phyloP scores from a whole-genome alignment of 2,329 filamentous ascomycete genomes.

The Botrytis aclada region DNA sequence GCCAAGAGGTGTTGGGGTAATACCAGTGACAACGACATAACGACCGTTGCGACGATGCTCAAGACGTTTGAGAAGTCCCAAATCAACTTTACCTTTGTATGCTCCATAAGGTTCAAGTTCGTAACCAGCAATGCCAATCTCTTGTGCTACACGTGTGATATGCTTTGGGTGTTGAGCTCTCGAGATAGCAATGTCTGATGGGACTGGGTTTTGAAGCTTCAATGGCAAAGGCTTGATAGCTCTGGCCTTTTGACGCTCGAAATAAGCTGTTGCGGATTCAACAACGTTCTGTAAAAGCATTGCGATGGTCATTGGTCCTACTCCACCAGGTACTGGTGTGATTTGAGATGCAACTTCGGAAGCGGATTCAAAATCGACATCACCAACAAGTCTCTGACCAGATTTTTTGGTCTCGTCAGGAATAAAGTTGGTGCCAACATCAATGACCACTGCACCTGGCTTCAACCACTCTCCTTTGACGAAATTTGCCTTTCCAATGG shows the following conservation, averaged over 20 bases:
- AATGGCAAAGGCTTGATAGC: conserved; percentile 80
- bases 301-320: conserved; percentile 97
- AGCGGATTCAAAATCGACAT: conserved; percentile 88
- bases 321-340: conserved; percentile 93
- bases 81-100: conserved; percentile 93
- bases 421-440: conserved; percentile 96
- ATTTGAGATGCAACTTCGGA: conserved; percentile 85
- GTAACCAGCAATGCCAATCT: conserved; percentile 81
- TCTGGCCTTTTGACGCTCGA: conserved; percentile 77
- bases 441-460: conserved; percentile 90
- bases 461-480: conserved; percentile 97
- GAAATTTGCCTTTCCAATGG: conserved; percentile 82
- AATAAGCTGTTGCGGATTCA: conserved; percentile 75
- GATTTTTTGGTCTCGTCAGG: conserved; percentile 87
- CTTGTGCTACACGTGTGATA: conserved; percentile 78
- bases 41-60: conserved; percentile 83
- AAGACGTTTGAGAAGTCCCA: conserved; percentile 76
- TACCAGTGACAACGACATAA: conserved; percentile 91
- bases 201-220: conserved; percentile 74
- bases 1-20: conserved; percentile 92
- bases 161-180: conserved; percentile 87
- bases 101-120: conserved; percentile 94
- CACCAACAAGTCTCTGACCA: conserved; percentile 86
- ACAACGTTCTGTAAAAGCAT: conserved; percentile 98
- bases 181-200: conserved; percentile 94